These are phyloP conservation scores for Alternaria postmessia DNA, from an alignment of 2,329 filamentous ascomycete genomes.

Conservation along the genomic window DNA sequence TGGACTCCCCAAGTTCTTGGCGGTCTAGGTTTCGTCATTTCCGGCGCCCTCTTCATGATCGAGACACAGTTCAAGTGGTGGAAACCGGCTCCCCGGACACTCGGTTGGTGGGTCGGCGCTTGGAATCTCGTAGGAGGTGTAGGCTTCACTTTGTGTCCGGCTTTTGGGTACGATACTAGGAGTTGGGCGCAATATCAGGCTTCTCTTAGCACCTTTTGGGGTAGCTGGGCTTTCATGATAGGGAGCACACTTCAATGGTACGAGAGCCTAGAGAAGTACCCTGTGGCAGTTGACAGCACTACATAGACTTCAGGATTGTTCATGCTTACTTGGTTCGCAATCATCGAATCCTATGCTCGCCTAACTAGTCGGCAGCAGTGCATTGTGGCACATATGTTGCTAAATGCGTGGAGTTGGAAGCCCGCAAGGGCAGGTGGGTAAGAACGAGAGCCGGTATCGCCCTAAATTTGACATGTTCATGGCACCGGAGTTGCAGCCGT, in stretches of 20 bases:
- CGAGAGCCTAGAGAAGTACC: conserved; percentile 44
- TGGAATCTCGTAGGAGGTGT: conserved; percentile 67
- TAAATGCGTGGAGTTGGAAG: background rate
- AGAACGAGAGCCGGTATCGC: background rate
- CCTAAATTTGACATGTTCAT: background rate
- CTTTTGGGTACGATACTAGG: conserved; percentile 42
- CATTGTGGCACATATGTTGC: background rate
- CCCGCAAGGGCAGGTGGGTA: background rate
- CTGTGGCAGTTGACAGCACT: conserved; percentile 24
- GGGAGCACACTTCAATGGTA: conserved; percentile 44
- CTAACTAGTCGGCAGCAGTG: background rate
- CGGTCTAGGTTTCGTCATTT: conserved; percentile 68
- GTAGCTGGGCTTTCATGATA: conserved; percentile 47
- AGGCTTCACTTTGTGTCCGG: conserved; percentile 63
- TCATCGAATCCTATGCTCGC: background rate
- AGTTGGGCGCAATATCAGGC: conserved; percentile 48
- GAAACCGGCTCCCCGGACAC: conserved; percentile 57
- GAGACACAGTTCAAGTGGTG: conserved; percentile 73
- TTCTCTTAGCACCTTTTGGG: conserved; percentile 45
- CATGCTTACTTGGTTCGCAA: background rate
- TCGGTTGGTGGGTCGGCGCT: too few relatives aligned
- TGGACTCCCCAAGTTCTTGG: conserved; percentile 71
- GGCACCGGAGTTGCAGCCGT: conserved; percentile 1
- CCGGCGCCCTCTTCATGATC: conserved; percentile 67
- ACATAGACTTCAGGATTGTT: background rate